Base-by-base conservation (phyloP, 148 eudicot genomes). In the Chenopodium berlandieri region DNA sequence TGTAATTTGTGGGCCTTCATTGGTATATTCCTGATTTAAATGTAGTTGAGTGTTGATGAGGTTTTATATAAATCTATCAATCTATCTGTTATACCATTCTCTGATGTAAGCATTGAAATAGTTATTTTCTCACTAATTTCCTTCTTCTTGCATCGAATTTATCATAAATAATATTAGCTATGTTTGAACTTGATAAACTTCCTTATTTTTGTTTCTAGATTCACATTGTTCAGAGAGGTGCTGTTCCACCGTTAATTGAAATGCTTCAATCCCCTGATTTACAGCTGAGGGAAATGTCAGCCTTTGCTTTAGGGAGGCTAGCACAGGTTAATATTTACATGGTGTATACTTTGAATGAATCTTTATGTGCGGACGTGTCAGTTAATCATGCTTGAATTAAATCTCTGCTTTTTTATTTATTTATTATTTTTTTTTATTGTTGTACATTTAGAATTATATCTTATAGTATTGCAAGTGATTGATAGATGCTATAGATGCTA, bases 221-320 rank as follows among this genome's bases (percentile, higher is more conserved):
- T 80, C 97, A 94, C 84, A 94, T 94, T 82, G 98, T 93, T 73
- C 98, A 94, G 81, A 91, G 98, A 88, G 98, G 98, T 73, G 98
- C 98, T 73, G 95, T 93, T 74, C 88, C 81, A 25, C 98, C 98
- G 50, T 82, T 94, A 75, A 88, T 94, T 83, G 91, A 93, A 83
- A 91, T 94, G 98, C 95, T 94, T 66, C 90, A 88, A 19, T 94
- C 95, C 23, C 80, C 86, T 63, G 97, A 94, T 84, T 76, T 85
- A 10, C 98, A 94, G 81, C 81, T 93, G 72, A 90, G 82, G 85
- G 98, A 94, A 85, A 94, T 94, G 98, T 83, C 98, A 75, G 98
- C 97, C 82, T 94, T 94, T 91, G 97, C 98, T 44, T 82, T 94
- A n/a, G 98, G 98, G 83, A 91, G 98, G 83, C 86, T 94, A 87